These are phyloP conservation scores for Caryopteris hybrid DNA, from an alignment of 305 asterid species.

Conservation along the genomic window DNA sequence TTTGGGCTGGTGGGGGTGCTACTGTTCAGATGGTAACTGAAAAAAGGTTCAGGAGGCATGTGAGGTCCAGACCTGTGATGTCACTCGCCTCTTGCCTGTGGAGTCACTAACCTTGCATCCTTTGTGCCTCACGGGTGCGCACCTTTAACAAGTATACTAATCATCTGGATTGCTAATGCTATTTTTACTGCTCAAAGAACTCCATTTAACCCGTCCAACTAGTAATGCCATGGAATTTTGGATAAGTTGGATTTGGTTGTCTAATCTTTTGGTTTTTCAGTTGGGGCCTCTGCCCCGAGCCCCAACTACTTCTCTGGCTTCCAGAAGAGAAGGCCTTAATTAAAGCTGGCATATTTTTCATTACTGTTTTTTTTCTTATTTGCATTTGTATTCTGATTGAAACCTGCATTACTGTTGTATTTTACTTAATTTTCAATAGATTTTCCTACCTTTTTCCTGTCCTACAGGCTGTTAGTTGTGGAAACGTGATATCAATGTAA, in stretches of 20 bases:
- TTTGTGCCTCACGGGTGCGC: no score
- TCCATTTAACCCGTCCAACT: neutral
- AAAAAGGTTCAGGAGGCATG: no score
- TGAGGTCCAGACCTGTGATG: no score
- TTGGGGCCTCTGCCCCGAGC: neutral
- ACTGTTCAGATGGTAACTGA: no score
- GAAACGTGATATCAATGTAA: neutral
- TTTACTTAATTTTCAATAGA: neutral
- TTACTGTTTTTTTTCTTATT: neutral
- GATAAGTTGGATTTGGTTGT: neutral
- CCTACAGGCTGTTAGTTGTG: neutral
- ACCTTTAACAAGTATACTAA: no score
- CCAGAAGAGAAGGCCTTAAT: neutral
- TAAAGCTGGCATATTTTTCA: neutral
- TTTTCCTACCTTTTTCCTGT: neutral
- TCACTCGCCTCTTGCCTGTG: no score
- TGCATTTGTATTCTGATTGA: neutral
- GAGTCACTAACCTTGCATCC: no score
- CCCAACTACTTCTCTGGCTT: neutral
- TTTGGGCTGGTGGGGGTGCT: no score
- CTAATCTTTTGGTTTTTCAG: neutral
- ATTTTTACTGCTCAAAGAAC: neutral
- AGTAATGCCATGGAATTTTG: neutral
- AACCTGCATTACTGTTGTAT: neutral
- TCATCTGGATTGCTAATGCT: neutral